A percentile compares a stretch with the other conserved stretches of the same genome.
Evolutionary conservation across 169 alveolate genomes (phyloP).

Genomic region (Amoebophrya sp.): DNA sequence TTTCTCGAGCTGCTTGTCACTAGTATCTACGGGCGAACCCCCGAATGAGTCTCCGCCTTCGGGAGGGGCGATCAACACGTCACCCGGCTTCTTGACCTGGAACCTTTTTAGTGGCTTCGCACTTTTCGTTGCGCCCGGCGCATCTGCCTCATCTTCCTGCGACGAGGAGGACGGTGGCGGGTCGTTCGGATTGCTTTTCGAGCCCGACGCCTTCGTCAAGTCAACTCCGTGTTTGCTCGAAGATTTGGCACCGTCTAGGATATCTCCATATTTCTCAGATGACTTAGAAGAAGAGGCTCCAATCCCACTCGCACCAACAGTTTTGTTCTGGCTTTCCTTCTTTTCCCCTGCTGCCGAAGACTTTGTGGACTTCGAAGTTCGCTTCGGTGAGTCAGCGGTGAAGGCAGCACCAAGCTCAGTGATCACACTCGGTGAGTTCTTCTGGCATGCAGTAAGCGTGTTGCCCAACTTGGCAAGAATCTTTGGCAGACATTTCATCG

Average conservation of each 20-base stretch:
- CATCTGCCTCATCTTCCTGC: background rate
- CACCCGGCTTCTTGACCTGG: background rate
- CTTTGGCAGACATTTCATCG: background rate
- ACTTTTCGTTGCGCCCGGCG: background rate
- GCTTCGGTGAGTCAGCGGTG: slow-evolving; percentile 6
- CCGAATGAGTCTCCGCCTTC: no score
- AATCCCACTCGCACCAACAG: background rate
- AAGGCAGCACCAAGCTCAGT: background rate
- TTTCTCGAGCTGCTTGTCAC: background rate
- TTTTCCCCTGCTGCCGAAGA: no score
- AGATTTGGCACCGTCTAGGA: no score
- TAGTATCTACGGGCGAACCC: background rate
- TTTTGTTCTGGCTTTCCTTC: background rate
- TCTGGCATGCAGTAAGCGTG: background rate
- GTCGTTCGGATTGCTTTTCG: no score
- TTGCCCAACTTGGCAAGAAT: background rate
- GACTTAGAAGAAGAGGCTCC: no score
- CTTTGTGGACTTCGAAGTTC: background rate
- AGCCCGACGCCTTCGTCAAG: no score
- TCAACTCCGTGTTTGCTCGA: no score
- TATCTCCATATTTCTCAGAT: no score
- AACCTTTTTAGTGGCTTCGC: background rate
- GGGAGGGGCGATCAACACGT: background rate
- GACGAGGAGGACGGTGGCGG: background rate
- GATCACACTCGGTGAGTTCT: background rate